phyloP scores from a whole-genome alignment of 345 rosid species.

The Pugionium cornutum region DNA sequence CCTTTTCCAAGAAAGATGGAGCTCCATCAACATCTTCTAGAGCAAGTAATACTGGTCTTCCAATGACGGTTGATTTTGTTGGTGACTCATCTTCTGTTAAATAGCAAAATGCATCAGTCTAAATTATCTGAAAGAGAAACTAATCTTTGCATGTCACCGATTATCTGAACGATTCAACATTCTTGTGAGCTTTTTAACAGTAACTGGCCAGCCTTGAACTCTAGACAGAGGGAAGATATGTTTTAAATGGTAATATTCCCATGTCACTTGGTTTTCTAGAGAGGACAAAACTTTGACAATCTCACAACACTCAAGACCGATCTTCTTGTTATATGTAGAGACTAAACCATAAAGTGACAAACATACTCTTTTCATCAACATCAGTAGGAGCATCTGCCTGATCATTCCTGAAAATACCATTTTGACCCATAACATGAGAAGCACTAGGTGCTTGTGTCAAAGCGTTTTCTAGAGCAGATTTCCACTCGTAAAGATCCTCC shows the following conservation, averaged over 20 bases:
- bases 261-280: conserved; percentile 14
- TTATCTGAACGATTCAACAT: conserved; percentile 10
- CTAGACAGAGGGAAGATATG: conserved; percentile 16
- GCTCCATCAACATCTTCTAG: conserved; percentile 95
- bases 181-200: conserved; percentile 21
- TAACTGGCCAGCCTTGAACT: conserved; percentile 16
- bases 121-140: conserved; percentile 23
- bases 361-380: conserved; percentile 45
- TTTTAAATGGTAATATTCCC: conserved; percentile 15
- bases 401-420: conserved; percentile 71
- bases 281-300: conserved; percentile 6
- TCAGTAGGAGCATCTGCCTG: conserved; percentile 55
- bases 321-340: conserved; percentile 4
- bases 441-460: conserved; percentile 87
- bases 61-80: conserved; percentile 55
- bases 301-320: conserved; percentile 4
- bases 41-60: conserved; percentile 90
- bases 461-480: conserved; percentile 86
- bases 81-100: conserved; percentile 63
- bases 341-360: conserved; percentile 14
- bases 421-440: conserved; percentile 70
- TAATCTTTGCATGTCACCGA: conserved; percentile 1
- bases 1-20: conserved; percentile 98
- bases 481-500: conserved; percentile 93
- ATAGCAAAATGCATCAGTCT: conserved; percentile 24